These are phyloP conservation scores for Zasmidium cellare DNA, from an alignment of 2,329 filamentous ascomycete genomes.

Conservation along the genomic window DNA sequence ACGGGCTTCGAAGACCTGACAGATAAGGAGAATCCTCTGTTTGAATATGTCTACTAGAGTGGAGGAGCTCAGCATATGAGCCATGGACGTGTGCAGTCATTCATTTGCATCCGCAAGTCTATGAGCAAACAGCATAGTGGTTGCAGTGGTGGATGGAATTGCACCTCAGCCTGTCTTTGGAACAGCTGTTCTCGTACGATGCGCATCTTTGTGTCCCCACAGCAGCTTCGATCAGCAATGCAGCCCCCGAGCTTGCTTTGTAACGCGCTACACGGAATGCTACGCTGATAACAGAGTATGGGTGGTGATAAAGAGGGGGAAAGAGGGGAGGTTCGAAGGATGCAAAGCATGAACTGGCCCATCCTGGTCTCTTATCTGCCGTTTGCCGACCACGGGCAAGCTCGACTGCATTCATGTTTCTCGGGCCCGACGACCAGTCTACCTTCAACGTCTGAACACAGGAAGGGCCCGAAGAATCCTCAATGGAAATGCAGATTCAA, in stretches of 20 bases:
- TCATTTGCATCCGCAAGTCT: too few relatives aligned
- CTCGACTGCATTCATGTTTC: background rate
- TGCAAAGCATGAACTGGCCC: background rate
- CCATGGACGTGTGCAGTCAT: too few relatives aligned
- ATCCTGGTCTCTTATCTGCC: background rate
- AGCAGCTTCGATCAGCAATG: background rate
- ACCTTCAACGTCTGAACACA: background rate
- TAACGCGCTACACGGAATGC: background rate
- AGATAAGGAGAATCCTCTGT: background rate
- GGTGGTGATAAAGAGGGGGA: background rate
- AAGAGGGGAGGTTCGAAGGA: background rate
- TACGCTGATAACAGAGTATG: background rate
- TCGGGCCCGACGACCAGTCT: background rate
- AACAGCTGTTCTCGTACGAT: too few relatives aligned
- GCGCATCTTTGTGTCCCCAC: too few relatives aligned
- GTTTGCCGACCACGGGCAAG: background rate
- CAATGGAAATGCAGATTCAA: constrained; percentile 2
- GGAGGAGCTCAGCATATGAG: background rate
- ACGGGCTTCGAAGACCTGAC: background rate
- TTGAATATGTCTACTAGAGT: background rate
- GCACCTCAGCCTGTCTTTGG: too few relatives aligned
- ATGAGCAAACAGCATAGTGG: too few relatives aligned
- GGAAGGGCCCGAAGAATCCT: background rate
- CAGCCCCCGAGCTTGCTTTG: background rate
- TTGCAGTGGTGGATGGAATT: too few relatives aligned